phyloP scores from a whole-genome alignment of 2,329 filamentous ascomycete species.

The Fusarium sp. region DNA sequence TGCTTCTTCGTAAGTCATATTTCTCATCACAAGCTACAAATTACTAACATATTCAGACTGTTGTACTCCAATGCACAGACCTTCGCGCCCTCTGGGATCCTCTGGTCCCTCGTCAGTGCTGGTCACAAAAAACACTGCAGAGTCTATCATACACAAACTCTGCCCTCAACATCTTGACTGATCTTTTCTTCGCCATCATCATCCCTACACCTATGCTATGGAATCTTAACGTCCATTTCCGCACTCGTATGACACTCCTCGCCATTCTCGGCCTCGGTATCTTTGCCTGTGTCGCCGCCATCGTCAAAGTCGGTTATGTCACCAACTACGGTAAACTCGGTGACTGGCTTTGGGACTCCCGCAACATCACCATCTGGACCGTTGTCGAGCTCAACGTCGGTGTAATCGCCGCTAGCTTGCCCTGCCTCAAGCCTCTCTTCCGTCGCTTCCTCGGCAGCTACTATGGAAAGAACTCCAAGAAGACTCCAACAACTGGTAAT shows the following conservation, averaged over 20 bases:
- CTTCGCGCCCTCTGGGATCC: constrained; percentile 59
- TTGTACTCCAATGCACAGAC: constrained; percentile 62
- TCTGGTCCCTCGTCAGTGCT: constrained; percentile 55
- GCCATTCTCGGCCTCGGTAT: constrained; percentile 57
- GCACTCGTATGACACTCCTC: constrained; percentile 55
- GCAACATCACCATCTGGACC: constrained; percentile 62
- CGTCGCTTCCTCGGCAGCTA: constrained; percentile 48
- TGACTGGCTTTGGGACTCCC: constrained; percentile 59
- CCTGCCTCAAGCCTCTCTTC: constrained; percentile 52
- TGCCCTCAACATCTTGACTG: constrained; percentile 52
- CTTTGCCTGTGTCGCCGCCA: constrained; percentile 57
- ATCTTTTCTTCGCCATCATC: constrained; percentile 54
- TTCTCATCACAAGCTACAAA: fast-evolving
- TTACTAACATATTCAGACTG: constrained; percentile 44
- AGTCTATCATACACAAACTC: constrained; percentile 58
- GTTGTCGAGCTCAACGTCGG: constrained; percentile 54
- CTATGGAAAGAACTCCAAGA: constrained; percentile 48
- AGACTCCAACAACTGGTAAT: constrained; percentile 42
- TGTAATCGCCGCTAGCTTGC: constrained; percentile 53
- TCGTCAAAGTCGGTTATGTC: constrained; percentile 56
- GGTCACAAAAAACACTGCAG: constrained; percentile 53
- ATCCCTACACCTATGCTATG: constrained; percentile 55
- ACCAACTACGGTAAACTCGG: constrained; percentile 54
- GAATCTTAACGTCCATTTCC: constrained; percentile 55
- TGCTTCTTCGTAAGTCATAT: constrained; percentile 52